These are phyloP conservation scores for Neurospora sp. DNA, from an alignment of 495 filamentous ascomycete genomes.

Conservation along the genomic window DNA sequence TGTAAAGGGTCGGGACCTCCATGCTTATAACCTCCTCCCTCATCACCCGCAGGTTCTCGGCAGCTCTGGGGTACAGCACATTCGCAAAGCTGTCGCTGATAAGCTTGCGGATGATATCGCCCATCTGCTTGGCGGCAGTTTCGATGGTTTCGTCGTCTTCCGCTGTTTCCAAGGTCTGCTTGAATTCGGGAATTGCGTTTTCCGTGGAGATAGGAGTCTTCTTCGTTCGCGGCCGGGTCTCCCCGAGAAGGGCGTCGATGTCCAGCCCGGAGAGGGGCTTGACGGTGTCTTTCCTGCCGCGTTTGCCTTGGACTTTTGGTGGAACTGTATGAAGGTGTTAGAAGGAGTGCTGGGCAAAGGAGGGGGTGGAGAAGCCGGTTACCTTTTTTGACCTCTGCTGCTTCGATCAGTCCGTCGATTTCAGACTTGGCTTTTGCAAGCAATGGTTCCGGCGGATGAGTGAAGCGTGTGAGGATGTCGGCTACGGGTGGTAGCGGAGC, in stretches of 20 bases:
- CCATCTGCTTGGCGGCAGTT: slow-evolving; percentile 67
- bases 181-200: slow-evolving; percentile 90
- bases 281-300: slow-evolving; percentile 55
- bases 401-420: slow-evolving; percentile 53
- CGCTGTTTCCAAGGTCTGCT: slow-evolving; percentile 58
- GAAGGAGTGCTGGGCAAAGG: background rate
- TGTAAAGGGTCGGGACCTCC: slow-evolving; percentile 70
- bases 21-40: slow-evolving; percentile 64
- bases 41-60: slow-evolving; percentile 69
- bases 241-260: slow-evolving; percentile 63
- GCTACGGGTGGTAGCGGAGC: slow-evolving; percentile 56
- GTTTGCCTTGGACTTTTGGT: slow-evolving; percentile 68
- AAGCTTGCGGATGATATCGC: slow-evolving; percentile 53
- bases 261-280: slow-evolving; percentile 90
- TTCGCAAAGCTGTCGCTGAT: slow-evolving; percentile 68
- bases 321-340: slow-evolving; percentile 43
- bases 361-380: background rate
- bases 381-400: slow-evolving; percentile 73
- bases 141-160: slow-evolving; percentile 52
- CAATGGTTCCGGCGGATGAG: slow-evolving; percentile 61
- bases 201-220: slow-evolving; percentile 55
- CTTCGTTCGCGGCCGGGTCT: slow-evolving; percentile 22
- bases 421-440: slow-evolving; percentile 42
- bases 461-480: slow-evolving; percentile 61
- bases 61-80: slow-evolving; percentile 58